Evolutionary conservation across 306 rosid species (phyloP), one percentile per base, ranked within the genome.

Genomic region (Pueraria montana): DNA sequence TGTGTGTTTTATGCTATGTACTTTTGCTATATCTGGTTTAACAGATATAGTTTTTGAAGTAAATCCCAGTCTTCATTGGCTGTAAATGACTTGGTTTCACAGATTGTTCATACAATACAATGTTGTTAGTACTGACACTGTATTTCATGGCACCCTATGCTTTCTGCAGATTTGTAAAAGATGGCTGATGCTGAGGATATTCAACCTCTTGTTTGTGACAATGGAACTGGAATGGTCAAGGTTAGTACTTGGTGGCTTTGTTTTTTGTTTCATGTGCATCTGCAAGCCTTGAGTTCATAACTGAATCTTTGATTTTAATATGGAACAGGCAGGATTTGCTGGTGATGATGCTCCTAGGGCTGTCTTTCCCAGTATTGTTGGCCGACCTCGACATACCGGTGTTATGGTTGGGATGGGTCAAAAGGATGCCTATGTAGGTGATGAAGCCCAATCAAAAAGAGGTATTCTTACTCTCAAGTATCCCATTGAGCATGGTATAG

Each of bases 121-220:
- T 38, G 43, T 21, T 72, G 30, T 72, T 81, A 13, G n/a, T 27
- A 42, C 52, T 58, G 73, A 27, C n/a, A 11, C 8, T 46, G 55
- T 59, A 32, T 84, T 30, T 62, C 69, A 72, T 63, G 8, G 9
- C 40, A 11, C 45, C 43, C 34, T 24, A 10, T 23, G 4, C 9
- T 17, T 70, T 34, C 4, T 80, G 81, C 77, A 84, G 90, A 48
- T 92, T 84, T 38, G 43, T 38, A 38, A 38, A 38, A 7, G 11
- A 38, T 38, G 43, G 43, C 43, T 5, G 43, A 38, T 7, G 11
- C 43, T 38, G 43, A 38, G 43, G 43, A 38, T 38, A 38, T 38
- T 8, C 43, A 38, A 38, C 43, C 43, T 11, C 43, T 38, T 38
- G 43, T 38, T 8, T 38, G 43, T 5, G 43, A 38, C 43, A 38